These are phyloP conservation scores for Lignosus rhinocerotis DNA, from an alignment of 1,284 basidiomycete genomes.

Conservation along the genomic window DNA sequence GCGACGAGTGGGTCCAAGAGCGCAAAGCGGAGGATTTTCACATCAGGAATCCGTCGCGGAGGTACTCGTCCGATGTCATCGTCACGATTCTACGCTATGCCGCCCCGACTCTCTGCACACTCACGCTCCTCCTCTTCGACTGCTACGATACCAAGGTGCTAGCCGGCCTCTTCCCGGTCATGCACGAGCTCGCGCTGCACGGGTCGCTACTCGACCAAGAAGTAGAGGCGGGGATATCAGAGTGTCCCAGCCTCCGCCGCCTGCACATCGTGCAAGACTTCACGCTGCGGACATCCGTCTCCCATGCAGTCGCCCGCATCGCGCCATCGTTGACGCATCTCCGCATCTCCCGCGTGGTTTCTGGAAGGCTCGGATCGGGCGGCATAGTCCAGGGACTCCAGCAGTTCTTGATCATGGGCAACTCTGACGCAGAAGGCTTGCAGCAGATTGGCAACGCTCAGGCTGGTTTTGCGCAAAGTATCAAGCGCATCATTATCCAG, in stretches of 20 bases:
- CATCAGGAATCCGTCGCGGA: neutral
- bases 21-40: conserved; percentile 2
- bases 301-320: neutral
- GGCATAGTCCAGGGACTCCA: conserved; percentile 2
- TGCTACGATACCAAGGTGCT: neutral
- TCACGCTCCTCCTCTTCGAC: conserved; percentile 8
- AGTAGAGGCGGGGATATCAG: neutral
- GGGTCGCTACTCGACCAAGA: neutral
- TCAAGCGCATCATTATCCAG: conserved; percentile 6
- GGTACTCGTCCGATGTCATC: neutral
- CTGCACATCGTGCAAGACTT: conserved; percentile 8
- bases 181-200: conserved; percentile 9
- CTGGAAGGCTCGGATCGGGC: neutral
- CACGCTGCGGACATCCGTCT: neutral
- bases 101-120: conserved; percentile 2
- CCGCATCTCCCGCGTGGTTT: conserved; percentile 2
- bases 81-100: neutral
- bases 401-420: neutral
- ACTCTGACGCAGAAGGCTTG: too few relatives aligned
- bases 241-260: neutral
- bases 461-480: neutral
- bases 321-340: conserved; percentile 9
- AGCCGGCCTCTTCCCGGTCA: neutral
- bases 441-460: too few relatives aligned
- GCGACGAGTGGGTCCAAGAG: neutral